Percentiles rank a stretch among this genome's conserved stretches.
These are phyloP conservation scores for Mortierella claussenii DNA, from an alignment of 192 early-diverging fungal genomes.

Conservation along the genomic window DNA sequence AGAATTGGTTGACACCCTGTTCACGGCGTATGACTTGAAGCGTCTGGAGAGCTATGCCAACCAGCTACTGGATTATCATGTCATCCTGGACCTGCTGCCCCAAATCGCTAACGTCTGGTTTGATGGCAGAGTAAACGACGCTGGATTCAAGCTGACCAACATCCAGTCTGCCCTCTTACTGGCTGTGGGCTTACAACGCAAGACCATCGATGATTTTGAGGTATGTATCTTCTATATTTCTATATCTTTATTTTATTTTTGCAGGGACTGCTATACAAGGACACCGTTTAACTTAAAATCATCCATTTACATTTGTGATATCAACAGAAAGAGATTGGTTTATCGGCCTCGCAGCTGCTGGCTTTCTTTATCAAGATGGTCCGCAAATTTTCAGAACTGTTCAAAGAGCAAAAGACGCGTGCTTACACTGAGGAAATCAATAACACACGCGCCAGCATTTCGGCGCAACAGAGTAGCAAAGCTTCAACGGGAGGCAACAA, in stretches of 20 bases:
- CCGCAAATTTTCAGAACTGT: slow-evolving; percentile 78
- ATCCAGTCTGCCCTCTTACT: slow-evolving; percentile 89
- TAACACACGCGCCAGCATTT: slow-evolving; percentile 50
- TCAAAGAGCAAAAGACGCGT: slow-evolving; percentile 71
- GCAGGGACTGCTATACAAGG: background rate
- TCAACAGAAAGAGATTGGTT: slow-evolving; percentile 79
- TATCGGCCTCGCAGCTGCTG: slow-evolving; percentile 87
- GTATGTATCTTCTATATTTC: slow-evolving; percentile 1
- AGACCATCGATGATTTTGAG: slow-evolving; percentile 87
- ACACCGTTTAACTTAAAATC: background rate
- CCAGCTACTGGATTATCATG: slow-evolving; percentile 97
- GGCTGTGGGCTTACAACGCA: slow-evolving; percentile 93
- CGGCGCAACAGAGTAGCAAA: slow-evolving; percentile 35
- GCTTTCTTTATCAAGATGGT: slow-evolving; percentile 96
- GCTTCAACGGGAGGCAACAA: slow-evolving; percentile 30
- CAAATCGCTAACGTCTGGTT: slow-evolving; percentile 85
- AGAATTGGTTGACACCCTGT: slow-evolving; percentile 52
- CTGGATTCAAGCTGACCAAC: slow-evolving; percentile 76
- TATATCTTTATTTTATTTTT: background rate
- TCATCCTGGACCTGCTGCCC: slow-evolving; percentile 93
- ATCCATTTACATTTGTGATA: too few relatives aligned
- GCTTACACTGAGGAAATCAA: slow-evolving; percentile 57
- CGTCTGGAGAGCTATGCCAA: slow-evolving; percentile 96
- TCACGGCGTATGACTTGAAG: slow-evolving; percentile 91
- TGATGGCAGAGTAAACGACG: slow-evolving; percentile 64